phyloP scores from a whole-genome alignment of 192 early-diverging fungal species.

The Podochytrium sp. region DNA sequence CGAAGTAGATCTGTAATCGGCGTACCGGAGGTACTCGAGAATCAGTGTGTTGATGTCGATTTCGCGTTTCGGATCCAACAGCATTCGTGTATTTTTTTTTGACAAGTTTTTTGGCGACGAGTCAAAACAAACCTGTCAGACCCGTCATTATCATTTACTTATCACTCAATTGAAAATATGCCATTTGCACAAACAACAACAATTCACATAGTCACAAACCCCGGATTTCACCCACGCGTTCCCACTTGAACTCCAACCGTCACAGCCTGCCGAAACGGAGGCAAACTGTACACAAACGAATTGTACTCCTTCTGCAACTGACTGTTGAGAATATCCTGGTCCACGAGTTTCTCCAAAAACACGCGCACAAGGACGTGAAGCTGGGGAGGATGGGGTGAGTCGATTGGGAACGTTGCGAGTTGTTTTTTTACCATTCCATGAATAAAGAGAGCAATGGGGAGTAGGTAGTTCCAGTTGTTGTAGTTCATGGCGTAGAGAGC shows the following conservation, averaged over 20 bases:
- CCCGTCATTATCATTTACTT: neutral
- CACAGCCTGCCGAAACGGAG: conserved; percentile 19
- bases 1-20: conserved; percentile 38
- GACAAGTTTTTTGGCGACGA: too few relatives aligned
- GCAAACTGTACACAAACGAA: conserved; percentile 30
- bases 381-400: neutral
- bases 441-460: conserved; percentile 4
- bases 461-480: conserved; percentile 18
- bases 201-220: neutral
- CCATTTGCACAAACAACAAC: too few relatives aligned
- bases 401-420: neutral
- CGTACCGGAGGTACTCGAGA: conserved; percentile 43
- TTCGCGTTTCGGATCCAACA: conserved; percentile 34
- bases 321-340: conserved; percentile 15
- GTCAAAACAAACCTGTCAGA: neutral
- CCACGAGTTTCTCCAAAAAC: conserved; percentile 1
- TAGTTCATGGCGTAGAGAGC: conserved; percentile 12
- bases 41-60: conserved; percentile 35
- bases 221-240: neutral
- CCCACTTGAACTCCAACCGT: conserved; percentile 6
- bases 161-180: too few relatives aligned
- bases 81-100: too few relatives aligned
- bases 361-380: neutral
- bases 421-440: conserved; percentile 9
- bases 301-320: conserved; percentile 30